Evolutionary conservation across 2,329 filamentous ascomycete genomes (phyloP).

Genomic region (Magnaporthiopsis poae): DNA sequence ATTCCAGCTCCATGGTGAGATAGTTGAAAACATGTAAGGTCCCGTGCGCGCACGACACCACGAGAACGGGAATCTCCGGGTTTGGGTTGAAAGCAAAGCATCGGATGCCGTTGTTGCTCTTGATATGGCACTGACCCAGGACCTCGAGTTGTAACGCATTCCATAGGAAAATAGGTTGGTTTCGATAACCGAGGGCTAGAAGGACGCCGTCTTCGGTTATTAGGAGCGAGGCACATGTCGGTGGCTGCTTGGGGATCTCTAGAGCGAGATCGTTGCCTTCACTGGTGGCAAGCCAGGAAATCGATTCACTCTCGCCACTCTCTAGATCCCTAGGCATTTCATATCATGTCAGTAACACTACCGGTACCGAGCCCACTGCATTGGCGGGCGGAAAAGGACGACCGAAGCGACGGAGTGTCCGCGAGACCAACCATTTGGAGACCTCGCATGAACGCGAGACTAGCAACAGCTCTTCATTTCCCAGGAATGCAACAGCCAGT

Average conservation of each 20-base stretch:
- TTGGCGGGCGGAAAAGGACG: neutral
- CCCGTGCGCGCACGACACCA: constrained; percentile 18
- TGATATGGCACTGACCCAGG: constrained; percentile 13
- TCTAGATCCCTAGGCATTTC: neutral
- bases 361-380: too few species aligned
- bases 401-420: too few species aligned
- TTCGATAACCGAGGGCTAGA: constrained; percentile 19
- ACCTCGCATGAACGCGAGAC: neutral
- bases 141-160: constrained; percentile 13
- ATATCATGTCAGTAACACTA: too few species aligned
- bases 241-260: constrained; percentile 12
- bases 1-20: neutral
- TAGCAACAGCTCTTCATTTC: neutral
- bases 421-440: neutral
- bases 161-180: constrained; percentile 18
- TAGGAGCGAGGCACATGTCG: constrained; percentile 12
- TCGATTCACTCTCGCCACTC: neutral
- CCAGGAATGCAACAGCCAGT: neutral
- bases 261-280: constrained; percentile 2
- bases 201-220: constrained; percentile 9
- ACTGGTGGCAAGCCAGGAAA: constrained; percentile 11
- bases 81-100: constrained; percentile 21
- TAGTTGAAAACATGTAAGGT: neutral
- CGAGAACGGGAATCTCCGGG: constrained; percentile 16
- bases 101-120: constrained; percentile 17